These are phyloP conservation scores for Naganishia friedmannii DNA, from an alignment of 768 basidiomycete genomes.

Conservation along the genomic window DNA sequence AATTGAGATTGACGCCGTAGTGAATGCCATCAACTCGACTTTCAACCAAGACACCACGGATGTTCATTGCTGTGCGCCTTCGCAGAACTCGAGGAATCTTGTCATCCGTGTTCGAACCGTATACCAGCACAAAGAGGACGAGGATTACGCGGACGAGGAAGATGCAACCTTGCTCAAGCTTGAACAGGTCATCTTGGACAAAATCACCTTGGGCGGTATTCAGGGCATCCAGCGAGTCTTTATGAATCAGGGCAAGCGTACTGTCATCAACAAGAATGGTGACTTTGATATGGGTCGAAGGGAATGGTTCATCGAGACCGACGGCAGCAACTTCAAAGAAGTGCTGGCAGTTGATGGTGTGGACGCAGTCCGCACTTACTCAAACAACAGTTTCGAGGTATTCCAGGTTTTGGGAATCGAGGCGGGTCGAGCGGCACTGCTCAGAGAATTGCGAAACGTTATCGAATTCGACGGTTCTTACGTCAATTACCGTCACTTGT, in stretches of 20 bases:
- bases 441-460: constrained; percentile 88
- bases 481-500: constrained; percentile 96
- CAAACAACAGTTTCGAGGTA: constrained; percentile 93
- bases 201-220: constrained; percentile 90
- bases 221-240: constrained; percentile 86
- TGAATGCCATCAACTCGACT: constrained; percentile 84
- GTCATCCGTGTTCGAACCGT: constrained; percentile 90
- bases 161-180: constrained; percentile 95
- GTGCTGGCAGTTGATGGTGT: constrained; percentile 95
- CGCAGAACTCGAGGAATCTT: constrained; percentile 82
- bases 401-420: constrained; percentile 95
- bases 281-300: constrained; percentile 55
- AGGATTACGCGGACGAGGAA: constrained; percentile 61
- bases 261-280: constrained; percentile 61
- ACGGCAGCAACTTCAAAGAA: constrained; percentile 90
- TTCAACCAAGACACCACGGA: constrained; percentile 55
- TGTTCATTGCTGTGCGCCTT: constrained; percentile 30
- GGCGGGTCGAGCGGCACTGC: constrained; percentile 87
- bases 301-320: constrained; percentile 97
- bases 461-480: constrained; percentile 99
- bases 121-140: constrained; percentile 66
- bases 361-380: constrained; percentile 87
- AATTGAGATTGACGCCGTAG: constrained; percentile 90
- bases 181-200: constrained; percentile 93
- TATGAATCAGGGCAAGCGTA: constrained; percentile 81